These are phyloP conservation scores for Carex cristatella DNA, from an alignment of 176 grass and related monocot species.

Conservation along the genomic window DNA sequence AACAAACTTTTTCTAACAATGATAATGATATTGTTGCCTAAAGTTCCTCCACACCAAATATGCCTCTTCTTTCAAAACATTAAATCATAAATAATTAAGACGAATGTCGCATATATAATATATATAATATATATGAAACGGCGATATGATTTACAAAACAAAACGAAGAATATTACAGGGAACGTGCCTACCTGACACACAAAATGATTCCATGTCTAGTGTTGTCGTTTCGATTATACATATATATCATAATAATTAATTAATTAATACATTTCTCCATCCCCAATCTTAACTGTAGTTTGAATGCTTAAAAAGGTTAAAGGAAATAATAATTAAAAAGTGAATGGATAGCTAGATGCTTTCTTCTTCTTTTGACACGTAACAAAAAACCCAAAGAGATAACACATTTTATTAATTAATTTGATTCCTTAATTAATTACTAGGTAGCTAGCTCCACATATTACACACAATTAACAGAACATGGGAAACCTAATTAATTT, in stretches of 20 bases:
- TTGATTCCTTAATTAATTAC: not conserved
- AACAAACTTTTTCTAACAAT: not conserved
- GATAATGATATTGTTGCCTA: not conserved
- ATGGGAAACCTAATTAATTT: not conserved
- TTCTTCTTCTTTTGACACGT: slow-evolving; percentile 3
- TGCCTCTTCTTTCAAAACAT: not conserved
- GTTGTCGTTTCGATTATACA: not conserved
- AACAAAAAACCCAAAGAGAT: not conserved
- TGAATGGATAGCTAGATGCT: no score
- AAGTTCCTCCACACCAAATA: not conserved
- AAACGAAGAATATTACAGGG: not conserved
- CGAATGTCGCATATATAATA: slow-evolving; percentile 8
- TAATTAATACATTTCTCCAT: slow-evolving; percentile 2
- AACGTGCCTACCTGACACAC: slow-evolving; percentile 18
- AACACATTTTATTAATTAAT: not conserved
- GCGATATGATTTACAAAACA: slow-evolving; percentile 3
- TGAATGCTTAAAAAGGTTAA: no score
- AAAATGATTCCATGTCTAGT: slow-evolving; percentile 1
- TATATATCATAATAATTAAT: not conserved
- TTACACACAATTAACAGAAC: not conserved
- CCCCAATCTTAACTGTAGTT: not conserved
- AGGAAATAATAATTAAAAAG: no score
- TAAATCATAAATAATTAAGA: not conserved
- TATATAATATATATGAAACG: not conserved
- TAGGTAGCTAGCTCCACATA: not conserved